Base-by-base conservation (phyloP, 2,329 filamentous ascomycete genomes). In the Eutypella sp. region DNA sequence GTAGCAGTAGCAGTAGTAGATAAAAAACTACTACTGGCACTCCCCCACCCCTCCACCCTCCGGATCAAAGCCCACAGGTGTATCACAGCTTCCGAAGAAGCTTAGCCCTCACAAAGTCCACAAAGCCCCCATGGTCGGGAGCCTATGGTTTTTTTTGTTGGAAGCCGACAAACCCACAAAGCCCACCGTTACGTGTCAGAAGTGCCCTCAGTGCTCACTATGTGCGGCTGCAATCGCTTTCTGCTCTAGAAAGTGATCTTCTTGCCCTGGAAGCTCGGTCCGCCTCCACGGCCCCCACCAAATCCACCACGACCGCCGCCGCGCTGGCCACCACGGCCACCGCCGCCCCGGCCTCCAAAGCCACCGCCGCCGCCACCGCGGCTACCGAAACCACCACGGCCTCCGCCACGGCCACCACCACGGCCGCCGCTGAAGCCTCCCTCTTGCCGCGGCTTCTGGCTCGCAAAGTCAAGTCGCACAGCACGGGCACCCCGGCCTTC, bases 381-480 rank as follows among this genome's bases (percentile, higher is more conserved):
- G 47, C 75, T 67, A 51, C 72, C 62, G 27, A 67, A 62, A 42
- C 69, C 63, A 31, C 41, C 31, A 18, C 47, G 40, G 70, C 63
- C 61, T 44, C 78, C 73, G 60, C 68, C 72, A 50, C 75, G 69
- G 48, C 75, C 71, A 50, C 74, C 72, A 51, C 81, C 75, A 50
- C 78, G 70, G 50, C 67, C 65, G 50, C 69, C 67, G 53, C 76
- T 67, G 51, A 65, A 62, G 49, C 66, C 70, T 53, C 76, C 76
- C 43, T 79, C 76, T 67, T 78, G 78, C 55, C 76, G 76, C 57
- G 76, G 75, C 55, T 85, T 84, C 57, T 85, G 80, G 53, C 78
- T 73, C 55, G 87, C 86, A 68, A 77, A 96, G 78, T 96, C 91
- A 44, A 96, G 82, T 58, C 91, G 87, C 56, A 96, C 75, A 44